Conservation (phyloP, 2,329 filamentous ascomycete genomes). For the Verruconis gallopava region DNA sequence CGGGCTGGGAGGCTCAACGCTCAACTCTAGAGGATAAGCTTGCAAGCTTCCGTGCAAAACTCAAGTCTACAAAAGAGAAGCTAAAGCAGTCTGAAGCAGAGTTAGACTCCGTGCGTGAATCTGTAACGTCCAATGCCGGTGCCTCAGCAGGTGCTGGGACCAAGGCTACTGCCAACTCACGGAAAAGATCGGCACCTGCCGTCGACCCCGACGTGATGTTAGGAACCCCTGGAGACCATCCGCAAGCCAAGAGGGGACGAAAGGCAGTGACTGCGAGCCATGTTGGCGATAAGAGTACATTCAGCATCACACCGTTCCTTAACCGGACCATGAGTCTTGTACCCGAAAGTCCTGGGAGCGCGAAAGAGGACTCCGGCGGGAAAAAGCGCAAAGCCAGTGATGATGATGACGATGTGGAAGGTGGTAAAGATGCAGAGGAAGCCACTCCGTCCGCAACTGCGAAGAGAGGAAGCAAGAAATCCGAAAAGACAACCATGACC, state of each 20-base stretch:
- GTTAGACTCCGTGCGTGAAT: slow-evolving; percentile 30
- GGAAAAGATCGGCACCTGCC: slow-evolving; percentile 30
- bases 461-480: slow-evolving; percentile 16
- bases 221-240: slow-evolving; percentile 35
- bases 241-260: slow-evolving; percentile 26
- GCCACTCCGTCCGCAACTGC: slow-evolving; percentile 6
- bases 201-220: slow-evolving; percentile 35
- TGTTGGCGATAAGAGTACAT: slow-evolving; percentile 75
- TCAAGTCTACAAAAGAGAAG: slow-evolving; percentile 57
- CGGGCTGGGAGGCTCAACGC: slow-evolving; percentile 49
- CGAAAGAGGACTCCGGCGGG: slow-evolving; percentile 11
- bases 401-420: slow-evolving; percentile 9
- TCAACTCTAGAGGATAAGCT: slow-evolving; percentile 58
- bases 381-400: slow-evolving; percentile 2
- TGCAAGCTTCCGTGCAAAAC: slow-evolving; percentile 54
- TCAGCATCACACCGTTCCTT: slow-evolving; percentile 89
- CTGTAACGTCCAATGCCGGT: slow-evolving; percentile 19
- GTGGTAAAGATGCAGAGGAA: slow-evolving; percentile 18
- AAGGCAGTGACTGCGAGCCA: slow-evolving; percentile 36
- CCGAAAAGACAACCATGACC: slow-evolving; percentile 13
- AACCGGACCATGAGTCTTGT: slow-evolving; percentile 51
- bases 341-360: slow-evolving; percentile 27
- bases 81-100: slow-evolving; percentile 51
- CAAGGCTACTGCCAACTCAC: slow-evolving; percentile 25
- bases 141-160: slow-evolving; percentile 17